phyloP scores from a whole-genome alignment of 2,329 filamentous ascomycete genomes.

The Monilinia fructicola region DNA sequence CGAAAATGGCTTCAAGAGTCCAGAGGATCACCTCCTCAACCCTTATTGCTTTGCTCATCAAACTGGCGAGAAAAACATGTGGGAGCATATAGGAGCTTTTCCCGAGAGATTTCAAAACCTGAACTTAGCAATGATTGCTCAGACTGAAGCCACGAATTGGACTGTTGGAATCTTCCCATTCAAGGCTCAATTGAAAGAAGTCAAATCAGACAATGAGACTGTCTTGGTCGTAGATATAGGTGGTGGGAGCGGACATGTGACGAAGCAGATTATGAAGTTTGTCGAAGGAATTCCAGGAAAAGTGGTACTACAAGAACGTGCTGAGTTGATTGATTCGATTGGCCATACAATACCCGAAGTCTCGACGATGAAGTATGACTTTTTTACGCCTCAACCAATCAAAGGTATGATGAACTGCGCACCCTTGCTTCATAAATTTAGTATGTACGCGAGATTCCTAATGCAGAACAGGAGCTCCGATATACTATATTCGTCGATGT shows the following conservation, averaged over 20 bases:
- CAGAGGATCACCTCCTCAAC: slow-evolving; percentile 31
- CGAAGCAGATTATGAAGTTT: slow-evolving; percentile 39
- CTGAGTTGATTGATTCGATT: slow-evolving; percentile 35
- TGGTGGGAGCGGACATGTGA: slow-evolving; percentile 45
- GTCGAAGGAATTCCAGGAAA: slow-evolving; percentile 41
- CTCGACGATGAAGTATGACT: slow-evolving; percentile 36
- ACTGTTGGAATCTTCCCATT: slow-evolving; percentile 33
- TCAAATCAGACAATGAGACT: slow-evolving; percentile 32
- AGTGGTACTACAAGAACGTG: slow-evolving; percentile 46
- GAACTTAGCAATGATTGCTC: slow-evolving; percentile 37
- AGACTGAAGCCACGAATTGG: slow-evolving; percentile 24
- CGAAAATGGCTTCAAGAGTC: slow-evolving; percentile 31
- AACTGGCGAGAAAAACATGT: slow-evolving; percentile 34
- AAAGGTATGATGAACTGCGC: slow-evolving; percentile 25
- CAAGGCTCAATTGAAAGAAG: slow-evolving; percentile 27
- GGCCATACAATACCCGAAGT: slow-evolving; percentile 37
- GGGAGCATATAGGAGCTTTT: slow-evolving; percentile 34
- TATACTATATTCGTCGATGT: slow-evolving; percentile 45
- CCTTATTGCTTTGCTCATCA: slow-evolving; percentile 37
- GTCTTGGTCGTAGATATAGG: slow-evolving; percentile 45
- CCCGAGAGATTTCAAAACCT: slow-evolving; percentile 36
- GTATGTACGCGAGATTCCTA: neutral
- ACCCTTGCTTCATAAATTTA: neutral
- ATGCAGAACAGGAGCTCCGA: slow-evolving; percentile 22
- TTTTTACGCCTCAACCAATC: slow-evolving; percentile 39